Conservation (phyloP, 164 flowering plant species). For the Tetracentron sinense region DNA sequence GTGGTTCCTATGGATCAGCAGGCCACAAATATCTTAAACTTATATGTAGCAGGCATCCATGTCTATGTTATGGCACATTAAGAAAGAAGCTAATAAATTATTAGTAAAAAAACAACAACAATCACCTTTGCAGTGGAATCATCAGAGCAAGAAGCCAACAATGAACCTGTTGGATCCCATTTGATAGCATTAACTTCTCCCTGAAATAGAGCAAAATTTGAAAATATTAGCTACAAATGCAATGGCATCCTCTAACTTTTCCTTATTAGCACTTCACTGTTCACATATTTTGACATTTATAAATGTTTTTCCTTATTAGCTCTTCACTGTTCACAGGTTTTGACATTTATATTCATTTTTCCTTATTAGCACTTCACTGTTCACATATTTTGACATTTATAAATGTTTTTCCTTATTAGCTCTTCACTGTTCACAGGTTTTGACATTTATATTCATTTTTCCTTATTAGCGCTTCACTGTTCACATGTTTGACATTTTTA, state of each 20-base stretch:
- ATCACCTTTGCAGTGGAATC: conserved; percentile 91
- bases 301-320: no score
- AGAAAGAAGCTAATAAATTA: neutral
- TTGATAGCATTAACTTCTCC: conserved; percentile 97
- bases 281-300: neutral
- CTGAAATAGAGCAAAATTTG: conserved; percentile 38
- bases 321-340: no score
- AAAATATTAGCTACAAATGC: neutral
- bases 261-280: neutral
- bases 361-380: neutral
- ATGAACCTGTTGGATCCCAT: conserved; percentile 93
- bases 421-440: no score
- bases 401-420: no score
- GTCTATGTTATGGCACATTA: neutral
- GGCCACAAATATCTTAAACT: neutral
- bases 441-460: no score
- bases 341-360: no score
- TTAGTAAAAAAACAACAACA: neutral
- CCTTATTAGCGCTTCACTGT: neutral
- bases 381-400: neutral
- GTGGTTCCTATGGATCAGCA: no score
- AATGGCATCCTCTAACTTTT: neutral
- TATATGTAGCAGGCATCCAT: neutral
- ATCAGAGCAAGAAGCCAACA: conserved; percentile 96
- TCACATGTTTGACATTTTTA: neutral